Evolutionary conservation across 2,329 filamentous ascomycete genomes (phyloP).

Genomic region (Monosporascus sp.): DNA sequence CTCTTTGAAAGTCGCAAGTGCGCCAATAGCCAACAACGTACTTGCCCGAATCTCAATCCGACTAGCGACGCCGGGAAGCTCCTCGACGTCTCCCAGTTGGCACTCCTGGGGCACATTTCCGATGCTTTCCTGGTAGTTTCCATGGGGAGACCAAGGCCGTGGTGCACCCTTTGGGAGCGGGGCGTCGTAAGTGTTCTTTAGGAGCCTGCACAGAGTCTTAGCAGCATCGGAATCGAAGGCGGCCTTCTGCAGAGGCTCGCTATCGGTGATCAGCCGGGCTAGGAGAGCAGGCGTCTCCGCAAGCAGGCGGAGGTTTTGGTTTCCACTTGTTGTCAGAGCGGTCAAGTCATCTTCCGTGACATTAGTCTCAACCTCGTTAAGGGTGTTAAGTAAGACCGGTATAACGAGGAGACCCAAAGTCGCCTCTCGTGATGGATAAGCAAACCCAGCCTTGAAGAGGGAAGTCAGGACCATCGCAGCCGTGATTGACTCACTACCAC

Average conservation of each 20-base stretch:
- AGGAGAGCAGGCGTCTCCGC: constrained; percentile 72
- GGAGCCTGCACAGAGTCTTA: constrained; percentile 40
- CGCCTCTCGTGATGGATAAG: constrained; percentile 57
- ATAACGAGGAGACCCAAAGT: constrained; percentile 63
- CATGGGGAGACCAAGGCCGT: constrained; percentile 32
- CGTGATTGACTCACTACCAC: constrained; percentile 57
- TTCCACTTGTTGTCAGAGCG: constrained; percentile 19
- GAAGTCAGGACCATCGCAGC: constrained; percentile 65
- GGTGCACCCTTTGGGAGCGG: constrained; percentile 27
- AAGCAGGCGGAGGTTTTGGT: constrained; percentile 47
- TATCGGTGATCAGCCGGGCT: constrained; percentile 73
- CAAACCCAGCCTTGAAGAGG: constrained; percentile 63
- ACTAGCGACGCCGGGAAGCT: constrained; percentile 57
- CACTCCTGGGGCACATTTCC: constrained; percentile 32
- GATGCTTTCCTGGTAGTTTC: constrained; percentile 24
- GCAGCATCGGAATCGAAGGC: constrained; percentile 62
- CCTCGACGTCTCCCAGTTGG: constrained; percentile 55
- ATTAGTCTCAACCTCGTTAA: constrained; percentile 46
- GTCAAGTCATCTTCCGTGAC: constrained; percentile 30
- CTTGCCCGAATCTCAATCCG: constrained; percentile 72
- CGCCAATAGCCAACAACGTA: constrained; percentile 73
- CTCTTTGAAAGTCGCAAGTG: constrained; percentile 75
- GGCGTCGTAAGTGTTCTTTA: constrained; percentile 48
- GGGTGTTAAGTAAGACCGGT: constrained; percentile 62
- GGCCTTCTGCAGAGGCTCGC: constrained; percentile 72